A percentile compares a stretch with the other conserved stretches of the same genome.
Evolutionary conservation across 2,329 filamentous ascomycete genomes (phyloP).

Genomic region (Diaporthe vaccinii): DNA sequence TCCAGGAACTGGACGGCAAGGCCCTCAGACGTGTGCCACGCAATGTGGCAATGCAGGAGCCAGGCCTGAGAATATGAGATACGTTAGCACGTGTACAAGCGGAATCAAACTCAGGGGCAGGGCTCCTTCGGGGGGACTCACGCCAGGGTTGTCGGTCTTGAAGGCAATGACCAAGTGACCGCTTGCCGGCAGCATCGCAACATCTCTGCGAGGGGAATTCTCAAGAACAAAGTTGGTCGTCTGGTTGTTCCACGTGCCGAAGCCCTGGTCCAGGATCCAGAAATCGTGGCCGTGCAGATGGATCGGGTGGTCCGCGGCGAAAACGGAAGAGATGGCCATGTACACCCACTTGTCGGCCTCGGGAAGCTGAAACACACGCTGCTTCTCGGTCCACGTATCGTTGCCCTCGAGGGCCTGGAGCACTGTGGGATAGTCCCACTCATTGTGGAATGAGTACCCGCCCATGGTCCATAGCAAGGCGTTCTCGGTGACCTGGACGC

Average conservation of each 20-base stretch:
- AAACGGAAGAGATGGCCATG: constrained; percentile 49
- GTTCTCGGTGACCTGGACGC: constrained; percentile 45
- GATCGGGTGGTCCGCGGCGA: constrained; percentile 55
- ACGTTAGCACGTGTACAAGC: not conserved
- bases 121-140: not conserved
- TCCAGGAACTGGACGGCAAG: constrained; percentile 54
- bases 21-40: constrained; percentile 53
- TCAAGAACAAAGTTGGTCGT: not conserved
- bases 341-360: constrained; percentile 51
- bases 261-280: not conserved
- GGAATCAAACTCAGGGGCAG: too few relatives aligned
- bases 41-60: constrained; percentile 47
- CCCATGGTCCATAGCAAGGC: constrained; percentile 65
- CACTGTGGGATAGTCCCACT: constrained; percentile 62
- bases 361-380: constrained; percentile 49
- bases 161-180: constrained; percentile 27
- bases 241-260: not conserved
- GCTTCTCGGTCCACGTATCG: constrained; percentile 46
- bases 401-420: constrained; percentile 46
- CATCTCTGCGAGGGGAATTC: constrained; percentile 21
- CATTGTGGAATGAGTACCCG: constrained; percentile 58
- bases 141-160: constrained; percentile 29
- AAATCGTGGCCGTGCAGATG: constrained; percentile 54
- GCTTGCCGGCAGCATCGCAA: constrained; percentile 15
- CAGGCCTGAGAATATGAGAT: constrained; percentile 22